Evolutionary conservation across 768 basidiomycete species (phyloP).

Genomic region (Austroboletus eburneus): DNA sequence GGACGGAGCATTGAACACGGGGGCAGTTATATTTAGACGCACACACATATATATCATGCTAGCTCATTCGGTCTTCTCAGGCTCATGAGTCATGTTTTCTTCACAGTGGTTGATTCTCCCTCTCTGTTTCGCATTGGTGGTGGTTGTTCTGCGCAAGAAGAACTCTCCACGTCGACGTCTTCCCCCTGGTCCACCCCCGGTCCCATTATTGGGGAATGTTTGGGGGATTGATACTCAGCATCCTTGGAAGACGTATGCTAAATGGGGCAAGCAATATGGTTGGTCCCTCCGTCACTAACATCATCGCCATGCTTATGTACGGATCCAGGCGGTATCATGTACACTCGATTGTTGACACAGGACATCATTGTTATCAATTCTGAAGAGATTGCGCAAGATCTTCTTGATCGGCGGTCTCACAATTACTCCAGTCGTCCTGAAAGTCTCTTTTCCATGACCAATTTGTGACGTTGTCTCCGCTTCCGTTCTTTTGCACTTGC

Average conservation of each 20-base stretch:
- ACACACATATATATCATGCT: too few relatives aligned
- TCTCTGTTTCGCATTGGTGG: slow-evolving; percentile 9
- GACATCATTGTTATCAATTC: slow-evolving; percentile 25
- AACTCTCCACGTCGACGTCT: slow-evolving; percentile 6
- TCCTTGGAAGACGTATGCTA: slow-evolving; percentile 15
- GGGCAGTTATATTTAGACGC: too few relatives aligned
- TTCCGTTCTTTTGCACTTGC: neutral
- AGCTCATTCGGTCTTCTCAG: too few relatives aligned
- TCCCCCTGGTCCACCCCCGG: slow-evolving; percentile 21
- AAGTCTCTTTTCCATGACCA: slow-evolving; percentile 10
- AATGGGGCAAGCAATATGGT: slow-evolving; percentile 21
- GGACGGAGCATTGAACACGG: too few relatives aligned
- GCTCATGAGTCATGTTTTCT: slow-evolving; percentile 9
- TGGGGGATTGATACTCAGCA: slow-evolving; percentile 11
- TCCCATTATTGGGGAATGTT: slow-evolving; percentile 21
- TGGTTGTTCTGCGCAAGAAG: slow-evolving; percentile 9
- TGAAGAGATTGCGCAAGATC: slow-evolving; percentile 22
- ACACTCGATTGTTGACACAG: slow-evolving; percentile 22
- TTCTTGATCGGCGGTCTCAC: slow-evolving; percentile 18
- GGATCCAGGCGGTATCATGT: slow-evolving; percentile 17
- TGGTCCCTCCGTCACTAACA: neutral
- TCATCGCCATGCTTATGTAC: neutral
- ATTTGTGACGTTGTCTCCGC: slow-evolving; percentile 12
- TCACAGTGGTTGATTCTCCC: slow-evolving; percentile 1
- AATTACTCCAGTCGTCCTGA: slow-evolving; percentile 26